Evolutionary conservation across 371 early-diverging fungal species (phyloP), one percentile per base, ranked within the genome.

Genomic region (Mucor ambiguus): DNA sequence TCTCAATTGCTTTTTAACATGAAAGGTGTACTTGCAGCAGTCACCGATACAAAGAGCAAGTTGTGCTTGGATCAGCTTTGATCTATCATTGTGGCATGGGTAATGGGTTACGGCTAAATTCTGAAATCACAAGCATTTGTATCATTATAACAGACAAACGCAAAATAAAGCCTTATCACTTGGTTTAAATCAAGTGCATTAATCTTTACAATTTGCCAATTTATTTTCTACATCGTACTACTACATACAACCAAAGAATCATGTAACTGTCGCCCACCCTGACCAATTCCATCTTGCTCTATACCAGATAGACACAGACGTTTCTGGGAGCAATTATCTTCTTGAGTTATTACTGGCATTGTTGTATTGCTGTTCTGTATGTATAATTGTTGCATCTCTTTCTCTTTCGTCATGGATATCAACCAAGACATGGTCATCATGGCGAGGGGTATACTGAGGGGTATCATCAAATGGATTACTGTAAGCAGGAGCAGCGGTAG

Each of bases 331-430:
- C 14, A 37, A 37, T 14, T 32, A 55, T 55, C 55, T 55, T 55
- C 55, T 55, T 7, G 55, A 55, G 29, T 55, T 55, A n/a, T 32
- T 55, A n/a, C 55, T 32, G 8, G 55, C 18, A 30, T 28, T 32
- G n/a, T 55, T 55, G n/a, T 30, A 55, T 30, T 55, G 59, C 9
- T 37, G 63, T 35, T 56, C 63, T 22, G 59, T 61, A n/a, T 61
- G 68, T 41, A 66, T 70, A 12, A 70, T 58, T 11, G 66, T 65
- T 0, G 70, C 70, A 62, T 70, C 70, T 28, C 61, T 61, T 35
- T 65, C 66, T 18, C 66, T 66, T 32, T 66, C 66, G 16, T 70
- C 70, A 58, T 61, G 35, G 3, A 70, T 66, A 43, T 66, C 61
- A 4, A 70, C 65, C 24, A 69, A 29, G 7, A 54, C 41, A 69